Evolutionary conservation across 2,329 filamentous ascomycete genomes (phyloP), one percentile per base, ranked within the genome.

Genomic region (Conoideocrella luteorostrata): DNA sequence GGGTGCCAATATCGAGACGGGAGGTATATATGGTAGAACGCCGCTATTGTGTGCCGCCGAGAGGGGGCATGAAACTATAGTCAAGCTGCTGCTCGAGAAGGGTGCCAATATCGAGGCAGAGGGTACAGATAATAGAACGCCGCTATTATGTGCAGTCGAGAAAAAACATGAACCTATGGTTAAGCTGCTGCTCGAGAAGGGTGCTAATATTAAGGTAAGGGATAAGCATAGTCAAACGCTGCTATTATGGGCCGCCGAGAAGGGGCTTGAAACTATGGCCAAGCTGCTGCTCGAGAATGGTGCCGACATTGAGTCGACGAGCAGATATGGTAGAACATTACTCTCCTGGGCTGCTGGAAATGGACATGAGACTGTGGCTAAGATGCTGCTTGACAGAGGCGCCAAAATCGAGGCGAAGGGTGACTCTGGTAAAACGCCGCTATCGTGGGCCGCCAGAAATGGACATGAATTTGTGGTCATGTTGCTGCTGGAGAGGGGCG

Each of bases 191-290:
- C 32, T 34, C 15, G 15, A 18, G 32, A 18, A 34, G 7, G 32
- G 32, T 7, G 32, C 15, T 18, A n/a, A 34, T 34, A n/a, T 47
- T 2, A 39, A 53, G 3, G 11, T n/a, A n/a, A 18, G 15, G 26
- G 26, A 28, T 17, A 34, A 7, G 7, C 7, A 18, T 33, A 21
- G n/a, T 18, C 37, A 24, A 9, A 42, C 45, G 22, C 44, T 36
- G 13, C 26, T 46, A 12, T 39, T n/a, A 4, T 47, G 21, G 30
- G 40, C 44, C 1, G 32, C 15, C 15, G 9, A 7, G 11, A 13
- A 34, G 7, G 32, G 32, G 7, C 32, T n/a, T 18, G 32, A 10
- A n/a, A 10, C 32, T 7, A 18, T 17, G 7, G 15, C 15, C 15
- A 7, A 34, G 15, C 32, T 10, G 11, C 32, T 34, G 32, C 15